These are phyloP conservation scores for Fusarium oligoseptatum DNA, from an alignment of 2,329 filamentous ascomycete genomes.

Conservation along the genomic window DNA sequence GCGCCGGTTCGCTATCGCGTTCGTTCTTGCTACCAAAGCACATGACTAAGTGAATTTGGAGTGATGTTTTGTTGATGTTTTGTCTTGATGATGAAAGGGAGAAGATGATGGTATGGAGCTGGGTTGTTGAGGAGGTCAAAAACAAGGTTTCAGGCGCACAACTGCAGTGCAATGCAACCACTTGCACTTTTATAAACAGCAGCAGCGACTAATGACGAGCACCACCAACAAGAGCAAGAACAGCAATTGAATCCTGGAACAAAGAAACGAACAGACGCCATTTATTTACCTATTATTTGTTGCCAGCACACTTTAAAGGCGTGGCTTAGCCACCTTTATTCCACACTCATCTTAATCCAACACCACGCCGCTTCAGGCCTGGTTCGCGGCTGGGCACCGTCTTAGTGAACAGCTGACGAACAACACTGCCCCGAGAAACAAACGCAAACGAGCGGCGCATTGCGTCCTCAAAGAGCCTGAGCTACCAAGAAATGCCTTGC, in stretches of 20 bases:
- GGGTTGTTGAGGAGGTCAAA: conserved; percentile 24
- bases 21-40: conserved; percentile 64
- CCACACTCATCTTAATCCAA: conserved; percentile 5
- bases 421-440: conserved; percentile 25
- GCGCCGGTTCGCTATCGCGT: conserved; percentile 54
- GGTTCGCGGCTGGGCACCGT: neutral
- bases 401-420: neutral
- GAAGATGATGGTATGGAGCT: neutral
- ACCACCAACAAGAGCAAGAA: neutral
- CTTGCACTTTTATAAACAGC: conserved; percentile 16
- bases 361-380: conserved; percentile 33
- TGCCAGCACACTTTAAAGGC: conserved; percentile 13
- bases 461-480: neutral
- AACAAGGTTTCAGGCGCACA: conserved; percentile 12
- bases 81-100: neutral
- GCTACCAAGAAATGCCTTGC: neutral
- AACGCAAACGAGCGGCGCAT: neutral
- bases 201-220: conserved; percentile 3
- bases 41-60: conserved; percentile 51
- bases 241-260: neutral
- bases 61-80: conserved; percentile 3
- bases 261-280: neutral
- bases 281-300: conserved; percentile 12
- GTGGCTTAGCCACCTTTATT: conserved; percentile 34
- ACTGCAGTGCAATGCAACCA: conserved; percentile 23